phyloP scores from a whole-genome alignment of 768 basidiomycete genomes.

The Myochromella boudieri region DNA sequence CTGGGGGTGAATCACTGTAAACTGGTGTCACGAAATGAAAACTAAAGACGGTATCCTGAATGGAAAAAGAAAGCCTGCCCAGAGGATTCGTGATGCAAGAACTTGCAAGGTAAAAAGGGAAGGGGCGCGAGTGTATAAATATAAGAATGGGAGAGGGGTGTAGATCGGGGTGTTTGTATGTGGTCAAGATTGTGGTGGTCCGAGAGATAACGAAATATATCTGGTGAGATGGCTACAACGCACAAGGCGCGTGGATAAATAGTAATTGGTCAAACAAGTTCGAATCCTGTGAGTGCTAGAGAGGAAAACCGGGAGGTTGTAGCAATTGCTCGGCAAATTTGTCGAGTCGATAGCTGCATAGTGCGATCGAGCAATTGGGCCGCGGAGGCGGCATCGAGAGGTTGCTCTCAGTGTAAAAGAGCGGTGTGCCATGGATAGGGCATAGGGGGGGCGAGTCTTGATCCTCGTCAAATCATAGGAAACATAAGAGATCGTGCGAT shows the following conservation, averaged over 20 bases:
- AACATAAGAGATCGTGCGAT: conserved; percentile 15
- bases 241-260: conserved; percentile 22
- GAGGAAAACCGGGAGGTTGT: conserved; percentile 2
- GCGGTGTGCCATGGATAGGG: conserved; percentile 21
- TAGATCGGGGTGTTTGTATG: conserved; percentile 6
- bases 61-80: conserved; percentile 14
- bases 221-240: conserved; percentile 21
- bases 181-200: conserved; percentile 18
- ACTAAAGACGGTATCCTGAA: conserved; percentile 1
- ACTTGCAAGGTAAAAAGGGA: conserved; percentile 8
- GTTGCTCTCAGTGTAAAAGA: conserved; percentile 17
- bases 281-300: conserved; percentile 12
- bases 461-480: conserved; percentile 12
- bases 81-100: conserved; percentile 17
- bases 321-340: conserved; percentile 10
- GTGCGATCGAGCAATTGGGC: conserved; percentile 2
- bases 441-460: conserved; percentile 14
- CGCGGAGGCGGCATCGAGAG: conserved; percentile 5
- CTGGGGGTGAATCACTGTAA: conserved; percentile 2
- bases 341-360: neutral
- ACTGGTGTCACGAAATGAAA: too few species aligned
- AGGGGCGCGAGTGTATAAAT: neutral
- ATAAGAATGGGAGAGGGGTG: neutral
- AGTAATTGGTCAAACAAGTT: conserved; percentile 17
- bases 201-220: conserved; percentile 24